Evolutionary conservation across 75 land plant genomes (phyloP), one percentile per base, ranked within the genome.

Genomic region (Pinus taeda): DNA sequence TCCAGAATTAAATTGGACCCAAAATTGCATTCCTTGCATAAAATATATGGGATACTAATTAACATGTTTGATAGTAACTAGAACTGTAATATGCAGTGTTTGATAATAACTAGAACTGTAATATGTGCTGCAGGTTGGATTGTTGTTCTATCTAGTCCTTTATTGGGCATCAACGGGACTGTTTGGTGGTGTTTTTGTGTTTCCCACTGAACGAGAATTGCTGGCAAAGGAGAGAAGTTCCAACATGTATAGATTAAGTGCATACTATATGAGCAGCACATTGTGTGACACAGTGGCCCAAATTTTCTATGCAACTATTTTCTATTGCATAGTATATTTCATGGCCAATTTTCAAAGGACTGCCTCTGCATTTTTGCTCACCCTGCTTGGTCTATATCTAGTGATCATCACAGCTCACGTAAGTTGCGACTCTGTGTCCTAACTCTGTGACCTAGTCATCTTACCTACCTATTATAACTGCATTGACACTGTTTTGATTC

Each of bases 201-300:
- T 79, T 71, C 84, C 84, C 57, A 61, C 75, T 59, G 82, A 79
- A 60, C 12, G 78, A 29, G 60, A 69, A 21, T 80, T 49, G 60
- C 45, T 83, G 57, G 74, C 79, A 17, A 83, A 83, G 74, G 84
- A 83, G 78, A 53, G 80, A 37, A 83, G 77, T 14, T 83, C 84
- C 57, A 83, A 83, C 57, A 83, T 83, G 84, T 83, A 83, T 67
- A 61, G 82, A 33, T 49, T 83, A 18, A 83, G 84, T 59, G 84
- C 84, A 4, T 83, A 79, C 57, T 83, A 79, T 61, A 15, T 74
- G 56, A 83, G 84, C 71, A 83, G 84, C 22, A 83, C 83, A 6
- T 7, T 83, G 22, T 80, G 64, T 12, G 84, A 83, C 77, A 59
- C 62, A n/a, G 21, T 83, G n/a, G 84, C 78, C 17, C 73, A 83